phyloP scores from a whole-genome alignment of 805 yeast species.

The Ogataea henricii region DNA sequence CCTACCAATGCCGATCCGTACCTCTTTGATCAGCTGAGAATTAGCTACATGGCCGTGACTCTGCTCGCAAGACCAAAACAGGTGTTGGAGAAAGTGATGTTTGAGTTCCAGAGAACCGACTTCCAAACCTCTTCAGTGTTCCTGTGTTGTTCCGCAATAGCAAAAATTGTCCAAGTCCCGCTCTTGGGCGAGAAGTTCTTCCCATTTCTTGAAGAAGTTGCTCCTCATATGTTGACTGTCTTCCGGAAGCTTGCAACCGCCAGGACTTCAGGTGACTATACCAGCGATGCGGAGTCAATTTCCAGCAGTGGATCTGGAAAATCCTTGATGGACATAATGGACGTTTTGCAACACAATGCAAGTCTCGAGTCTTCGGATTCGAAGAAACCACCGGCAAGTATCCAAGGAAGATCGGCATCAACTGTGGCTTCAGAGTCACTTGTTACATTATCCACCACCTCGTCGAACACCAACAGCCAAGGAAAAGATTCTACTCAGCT shows the following conservation, averaged over 20 bases:
- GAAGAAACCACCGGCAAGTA: background rate
- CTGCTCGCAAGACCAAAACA: conserved; percentile 24
- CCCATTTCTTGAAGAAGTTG: conserved; percentile 21
- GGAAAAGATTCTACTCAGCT: conserved; percentile 2
- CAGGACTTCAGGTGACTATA: background rate
- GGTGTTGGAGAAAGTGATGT: conserved; percentile 15
- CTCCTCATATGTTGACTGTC: conserved; percentile 24
- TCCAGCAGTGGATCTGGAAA: conserved; percentile 15
- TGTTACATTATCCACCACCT: conserved; percentile 7
- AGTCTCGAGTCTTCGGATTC: conserved; percentile 6
- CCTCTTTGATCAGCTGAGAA: conserved; percentile 25
- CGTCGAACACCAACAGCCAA: conserved; percentile 5
- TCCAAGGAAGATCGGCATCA: conserved; percentile 11
- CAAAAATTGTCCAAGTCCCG: conserved; percentile 26
- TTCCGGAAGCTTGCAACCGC: conserved; percentile 16
- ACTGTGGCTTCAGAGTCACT: conserved; percentile 14
- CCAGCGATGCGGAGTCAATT: conserved; percentile 16
- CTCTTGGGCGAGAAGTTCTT: conserved; percentile 19
- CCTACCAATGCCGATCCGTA: conserved; percentile 22
- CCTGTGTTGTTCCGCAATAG: conserved; percentile 29
- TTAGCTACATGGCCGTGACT: conserved; percentile 29
- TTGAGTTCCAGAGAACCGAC: conserved; percentile 20
- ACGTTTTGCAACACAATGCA: conserved; percentile 23
- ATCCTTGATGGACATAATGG: conserved; percentile 29
- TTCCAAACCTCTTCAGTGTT: conserved; percentile 18